Percentiles rank a stretch among this genome's conserved stretches.
phyloP scores from a whole-genome alignment of 495 filamentous ascomycete species.

The Parathielavia hyrcaniae region DNA sequence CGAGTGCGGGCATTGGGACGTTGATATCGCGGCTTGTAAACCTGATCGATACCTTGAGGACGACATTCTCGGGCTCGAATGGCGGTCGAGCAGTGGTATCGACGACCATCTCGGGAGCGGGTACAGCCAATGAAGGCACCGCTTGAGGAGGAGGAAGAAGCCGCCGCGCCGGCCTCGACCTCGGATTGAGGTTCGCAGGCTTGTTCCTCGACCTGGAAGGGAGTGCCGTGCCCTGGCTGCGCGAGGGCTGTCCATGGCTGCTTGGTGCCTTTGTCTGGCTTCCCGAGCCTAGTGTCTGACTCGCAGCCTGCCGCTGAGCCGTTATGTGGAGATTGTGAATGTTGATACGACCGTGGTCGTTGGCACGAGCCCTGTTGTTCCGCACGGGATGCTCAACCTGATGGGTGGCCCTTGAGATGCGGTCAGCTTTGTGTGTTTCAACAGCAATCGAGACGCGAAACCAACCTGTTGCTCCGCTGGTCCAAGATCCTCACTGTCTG shows the following conservation, averaged over 20 bases:
- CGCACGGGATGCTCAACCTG: neutral
- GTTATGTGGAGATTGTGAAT: too few relatives aligned
- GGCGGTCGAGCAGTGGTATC: neutral
- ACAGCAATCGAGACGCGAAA: neutral
- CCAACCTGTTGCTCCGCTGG: constrained; percentile 3
- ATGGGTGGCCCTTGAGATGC: neutral
- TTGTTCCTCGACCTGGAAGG: neutral
- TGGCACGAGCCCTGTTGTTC: neutral
- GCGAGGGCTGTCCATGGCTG: too few relatives aligned
- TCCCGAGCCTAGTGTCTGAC: too few relatives aligned
- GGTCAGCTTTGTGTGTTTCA: neutral
- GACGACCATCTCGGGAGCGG: neutral
- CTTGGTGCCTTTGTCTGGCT: too few relatives aligned
- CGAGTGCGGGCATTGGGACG: neutral
- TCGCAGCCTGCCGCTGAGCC: too few relatives aligned
- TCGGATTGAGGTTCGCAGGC: neutral
- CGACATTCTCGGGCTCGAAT: neutral
- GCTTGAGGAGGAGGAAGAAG: neutral
- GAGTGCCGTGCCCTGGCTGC: neutral
- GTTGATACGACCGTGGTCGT: neutral
- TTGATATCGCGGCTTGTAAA: constrained; percentile 5
- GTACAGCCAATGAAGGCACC: neutral
- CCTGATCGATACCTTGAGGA: neutral
- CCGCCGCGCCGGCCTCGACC: neutral
- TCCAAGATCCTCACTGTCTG: constrained; percentile 5